phyloP scores from a whole-genome alignment of 148 eudicot genomes.

The Camellia lanceoleosa region DNA sequence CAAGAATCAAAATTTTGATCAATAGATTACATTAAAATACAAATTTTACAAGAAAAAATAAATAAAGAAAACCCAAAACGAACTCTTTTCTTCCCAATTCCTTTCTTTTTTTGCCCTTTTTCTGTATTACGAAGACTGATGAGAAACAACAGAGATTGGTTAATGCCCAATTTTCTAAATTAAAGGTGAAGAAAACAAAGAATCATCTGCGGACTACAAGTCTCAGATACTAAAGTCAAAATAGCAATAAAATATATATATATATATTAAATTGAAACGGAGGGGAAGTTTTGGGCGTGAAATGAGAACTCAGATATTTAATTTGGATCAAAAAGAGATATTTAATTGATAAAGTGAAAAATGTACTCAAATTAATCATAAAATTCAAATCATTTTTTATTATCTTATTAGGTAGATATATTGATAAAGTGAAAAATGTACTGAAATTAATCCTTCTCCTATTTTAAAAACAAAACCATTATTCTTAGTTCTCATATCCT shows the following conservation, averaged over 20 bases:
- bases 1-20: not conserved
- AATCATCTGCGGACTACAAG: slow-evolving; percentile 10
- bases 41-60: not conserved
- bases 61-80: not conserved
- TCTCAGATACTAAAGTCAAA: not conserved
- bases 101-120: not conserved
- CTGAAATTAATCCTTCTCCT: too few relatives aligned
- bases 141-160: not conserved
- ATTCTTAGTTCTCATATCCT: too few relatives aligned
- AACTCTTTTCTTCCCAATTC: not conserved
- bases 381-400: too few relatives aligned
- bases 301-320: too few relatives aligned
- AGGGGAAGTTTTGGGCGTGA: not conserved
- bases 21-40: not conserved
- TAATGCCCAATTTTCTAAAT: not conserved
- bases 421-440: too few relatives aligned
- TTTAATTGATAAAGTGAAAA: too few relatives aligned
- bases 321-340: too few relatives aligned
- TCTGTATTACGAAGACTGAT: not conserved
- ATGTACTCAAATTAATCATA: too few relatives aligned
- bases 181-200: not conserved
- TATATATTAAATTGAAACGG: not conserved
- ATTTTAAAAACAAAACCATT: too few relatives aligned
- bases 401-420: too few relatives aligned
- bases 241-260: not conserved